Base-by-base conservation (phyloP, 2,329 filamentous ascomycete genomes). In the Fusarium subglutinans region DNA sequence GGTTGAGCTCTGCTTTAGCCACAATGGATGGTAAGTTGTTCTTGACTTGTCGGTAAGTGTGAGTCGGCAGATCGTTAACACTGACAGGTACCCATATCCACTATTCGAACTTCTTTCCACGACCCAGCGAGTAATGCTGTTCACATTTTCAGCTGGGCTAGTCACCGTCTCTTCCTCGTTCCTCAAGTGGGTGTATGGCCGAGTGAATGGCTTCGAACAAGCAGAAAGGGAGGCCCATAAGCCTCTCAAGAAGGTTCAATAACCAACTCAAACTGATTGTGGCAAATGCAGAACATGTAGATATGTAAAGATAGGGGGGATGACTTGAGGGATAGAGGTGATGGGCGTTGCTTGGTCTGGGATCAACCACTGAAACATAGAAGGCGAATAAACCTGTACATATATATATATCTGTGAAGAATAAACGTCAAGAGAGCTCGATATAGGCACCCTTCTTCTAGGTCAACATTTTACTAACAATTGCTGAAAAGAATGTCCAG, bases 41-140 rank as follows among this genome's bases (percentile, higher is more conserved):
- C 30, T 22, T 35, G 17, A 26, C 38, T 28, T 37, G 30, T 15
- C 8, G 8, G 40, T 12, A 28, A 26, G 8, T 17, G 40, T 14
- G 30, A 26, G 7, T 11, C 9, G 17, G 5, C 5, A 40, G 24
- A n/a, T 51, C 33, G 12, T 69, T 80, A 26, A 78, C 53, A 35
- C 9, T 3, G 28, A 38, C 59, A 93, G 91, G 86, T 97, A 97
- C 76, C 94, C 95, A 1, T 98, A 98, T 81, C 95, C 95, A 3
- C 87, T 98, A 33, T 96, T 98, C 73, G 91, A 86, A 14, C 80
- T 93, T 50, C 84, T 97, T 47, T 87, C 86, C 56, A 92, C 90
- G 0, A 80, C 84, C 55, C 91, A 94, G 78, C 89, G 95, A 26
- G 84, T 91, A 14, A 83, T 89, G 1, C 84, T 97, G 15, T 97